phyloP scores from a whole-genome alignment of 148 eudicot species.

The Nepenthes mirabilis region DNA sequence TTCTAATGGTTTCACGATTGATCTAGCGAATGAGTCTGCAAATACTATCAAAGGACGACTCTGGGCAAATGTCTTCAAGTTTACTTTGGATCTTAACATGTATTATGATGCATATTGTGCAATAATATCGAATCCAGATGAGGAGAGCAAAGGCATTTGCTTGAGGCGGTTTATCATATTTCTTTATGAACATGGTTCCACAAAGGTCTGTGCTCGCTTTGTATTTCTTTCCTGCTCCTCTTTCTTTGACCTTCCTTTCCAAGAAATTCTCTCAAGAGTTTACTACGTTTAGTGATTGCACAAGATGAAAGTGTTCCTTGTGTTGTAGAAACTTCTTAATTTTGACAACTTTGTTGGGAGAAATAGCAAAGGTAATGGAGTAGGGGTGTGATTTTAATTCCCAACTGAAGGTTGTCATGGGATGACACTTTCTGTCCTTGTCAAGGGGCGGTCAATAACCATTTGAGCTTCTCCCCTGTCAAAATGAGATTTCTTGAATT shows the following conservation, averaged over 20 bases:
- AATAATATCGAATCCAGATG: slow-evolving; percentile 89
- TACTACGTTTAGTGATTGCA: too few species aligned
- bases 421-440: too few species aligned
- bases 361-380: too few species aligned
- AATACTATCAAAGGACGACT: slow-evolving; percentile 71
- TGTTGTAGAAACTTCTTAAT: too few species aligned
- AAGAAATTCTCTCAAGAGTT: too few species aligned
- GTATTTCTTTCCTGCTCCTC: slow-evolving; percentile 1
- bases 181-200: slow-evolving; percentile 83
- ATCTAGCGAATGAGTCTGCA: slow-evolving; percentile 39
- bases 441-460: too few species aligned
- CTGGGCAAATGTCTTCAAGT: slow-evolving; percentile 98
- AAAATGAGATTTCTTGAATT: too few species aligned
- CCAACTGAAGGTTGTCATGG: too few species aligned
- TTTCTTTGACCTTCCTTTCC: background rate
- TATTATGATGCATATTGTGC: slow-evolving; percentile 98
- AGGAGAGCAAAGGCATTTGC: slow-evolving; percentile 84
- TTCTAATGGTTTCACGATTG: slow-evolving; percentile 17
- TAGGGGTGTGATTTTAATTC: too few species aligned
- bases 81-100: slow-evolving; percentile 58
- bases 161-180: slow-evolving; percentile 91
- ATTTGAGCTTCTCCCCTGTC: too few species aligned
- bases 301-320: too few species aligned
- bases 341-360: too few species aligned
- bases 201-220: slow-evolving; percentile 41